A percentile compares a stretch with the other conserved stretches of the same genome.
Evolutionary conservation across 495 filamentous ascomycete species (phyloP).

Genomic region (Oleoguttula mirabilis): DNA sequence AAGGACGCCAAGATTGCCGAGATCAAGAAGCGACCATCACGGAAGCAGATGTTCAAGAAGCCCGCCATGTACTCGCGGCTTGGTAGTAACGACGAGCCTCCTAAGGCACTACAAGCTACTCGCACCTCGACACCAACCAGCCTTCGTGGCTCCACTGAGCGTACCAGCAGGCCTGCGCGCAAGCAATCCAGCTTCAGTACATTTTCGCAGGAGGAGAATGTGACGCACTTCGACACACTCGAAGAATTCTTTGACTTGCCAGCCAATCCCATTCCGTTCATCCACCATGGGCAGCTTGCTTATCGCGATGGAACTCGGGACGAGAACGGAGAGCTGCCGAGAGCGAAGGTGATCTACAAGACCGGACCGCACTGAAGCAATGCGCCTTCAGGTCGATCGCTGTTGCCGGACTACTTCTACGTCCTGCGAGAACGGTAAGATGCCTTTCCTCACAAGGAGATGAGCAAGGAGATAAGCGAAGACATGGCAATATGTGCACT

Average conservation of each 20-base stretch:
- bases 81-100: background rate
- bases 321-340: slow-evolving; percentile 4
- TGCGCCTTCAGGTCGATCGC: no score
- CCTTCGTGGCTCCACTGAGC: background rate
- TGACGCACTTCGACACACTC: slow-evolving; percentile 3
- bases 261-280: slow-evolving; percentile 15
- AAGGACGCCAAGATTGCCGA: slow-evolving; percentile 18
- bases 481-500: no score
- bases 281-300: slow-evolving; percentile 16
- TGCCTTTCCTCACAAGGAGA: no score
- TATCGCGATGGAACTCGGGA: slow-evolving; percentile 20
- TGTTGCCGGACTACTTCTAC: no score
- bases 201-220: background rate
- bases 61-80: slow-evolving; percentile 8
- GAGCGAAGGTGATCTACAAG: slow-evolving; percentile 7
- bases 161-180: background rate
- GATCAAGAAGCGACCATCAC: slow-evolving; percentile 21
- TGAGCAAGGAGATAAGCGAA: no score
- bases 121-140: background rate
- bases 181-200: background rate
- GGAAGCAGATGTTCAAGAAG: slow-evolving; percentile 23
- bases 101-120: background rate
- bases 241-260: slow-evolving; percentile 21
- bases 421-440: no score
- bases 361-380: no score